Evolutionary conservation across 2,329 filamentous ascomycete species (phyloP).

Genomic region (Stagonosporopsis chrysanthemi): DNA sequence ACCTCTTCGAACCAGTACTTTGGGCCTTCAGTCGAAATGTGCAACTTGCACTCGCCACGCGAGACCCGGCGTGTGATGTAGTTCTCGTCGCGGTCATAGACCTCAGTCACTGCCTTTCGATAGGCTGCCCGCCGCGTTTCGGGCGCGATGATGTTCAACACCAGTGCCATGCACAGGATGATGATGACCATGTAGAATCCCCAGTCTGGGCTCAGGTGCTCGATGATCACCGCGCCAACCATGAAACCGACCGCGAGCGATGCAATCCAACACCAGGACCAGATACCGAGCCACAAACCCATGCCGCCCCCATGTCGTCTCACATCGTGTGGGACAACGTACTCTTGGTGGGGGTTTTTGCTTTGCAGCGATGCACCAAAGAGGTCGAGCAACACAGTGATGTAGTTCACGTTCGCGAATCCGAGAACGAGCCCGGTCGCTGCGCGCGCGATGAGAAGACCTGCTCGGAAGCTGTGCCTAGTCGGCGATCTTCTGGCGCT

Average conservation of each 20-base stretch:
- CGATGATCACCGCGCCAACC: slow-evolving; percentile 74
- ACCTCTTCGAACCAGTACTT: slow-evolving; percentile 81
- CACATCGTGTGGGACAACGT: slow-evolving; percentile 71
- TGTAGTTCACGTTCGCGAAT: slow-evolving; percentile 79
- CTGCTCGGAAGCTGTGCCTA: slow-evolving; percentile 63
- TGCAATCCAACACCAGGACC: slow-evolving; percentile 78
- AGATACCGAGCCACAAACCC: slow-evolving; percentile 71
- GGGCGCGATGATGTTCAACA: slow-evolving; percentile 75
- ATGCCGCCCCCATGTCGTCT: slow-evolving; percentile 79
- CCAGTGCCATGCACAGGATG: slow-evolving; percentile 68
- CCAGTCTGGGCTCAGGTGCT: slow-evolving; percentile 69
- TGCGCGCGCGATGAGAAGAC: slow-evolving; percentile 69
- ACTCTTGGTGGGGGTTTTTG: slow-evolving; percentile 74
- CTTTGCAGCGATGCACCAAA: slow-evolving; percentile 80
- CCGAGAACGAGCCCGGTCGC: slow-evolving; percentile 74
- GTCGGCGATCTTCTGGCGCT: slow-evolving; percentile 64
- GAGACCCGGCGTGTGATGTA: slow-evolving; percentile 64
- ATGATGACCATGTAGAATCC: slow-evolving; percentile 78
- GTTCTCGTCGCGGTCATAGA: slow-evolving; percentile 56
- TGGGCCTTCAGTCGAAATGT: slow-evolving; percentile 74
- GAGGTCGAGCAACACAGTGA: slow-evolving; percentile 74
- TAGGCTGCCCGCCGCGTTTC: slow-evolving; percentile 75
- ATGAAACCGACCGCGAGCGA: slow-evolving; percentile 76
- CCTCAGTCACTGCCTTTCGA: slow-evolving; percentile 71
- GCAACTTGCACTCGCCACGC: slow-evolving; percentile 78